Conservation (phyloP, 768 basidiomycete species). For the Russula olivacea region DNA sequence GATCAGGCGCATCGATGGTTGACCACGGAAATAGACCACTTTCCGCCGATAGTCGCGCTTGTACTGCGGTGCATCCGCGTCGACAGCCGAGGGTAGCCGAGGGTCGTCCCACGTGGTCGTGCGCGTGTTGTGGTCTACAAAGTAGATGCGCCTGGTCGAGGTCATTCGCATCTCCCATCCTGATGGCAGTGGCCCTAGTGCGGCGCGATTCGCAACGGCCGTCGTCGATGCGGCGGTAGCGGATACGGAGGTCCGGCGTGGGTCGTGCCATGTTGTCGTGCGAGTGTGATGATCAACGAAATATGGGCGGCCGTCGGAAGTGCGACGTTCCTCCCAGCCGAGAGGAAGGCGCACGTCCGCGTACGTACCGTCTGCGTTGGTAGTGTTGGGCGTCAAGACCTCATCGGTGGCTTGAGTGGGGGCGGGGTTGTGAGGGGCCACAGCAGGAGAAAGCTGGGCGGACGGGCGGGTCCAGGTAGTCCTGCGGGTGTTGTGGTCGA, state of each 20-base stretch:
- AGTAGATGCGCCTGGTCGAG: slow-evolving; percentile 78
- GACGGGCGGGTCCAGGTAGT: slow-evolving; percentile 75
- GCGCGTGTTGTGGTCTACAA: slow-evolving; percentile 86
- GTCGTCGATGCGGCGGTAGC: slow-evolving; percentile 40
- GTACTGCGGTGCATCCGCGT: slow-evolving; percentile 90
- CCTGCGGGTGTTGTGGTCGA: slow-evolving; percentile 76
- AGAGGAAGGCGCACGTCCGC: slow-evolving; percentile 70
- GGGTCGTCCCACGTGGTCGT: slow-evolving; percentile 95
- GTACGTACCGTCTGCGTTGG: slow-evolving; percentile 35
- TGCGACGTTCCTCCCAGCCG: slow-evolving; percentile 90
- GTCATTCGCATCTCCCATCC: slow-evolving; percentile 97
- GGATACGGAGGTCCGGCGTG: slow-evolving; percentile 54
- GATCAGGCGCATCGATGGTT: slow-evolving; percentile 73
- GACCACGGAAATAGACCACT: slow-evolving; percentile 87
- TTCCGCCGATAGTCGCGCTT: slow-evolving; percentile 91
- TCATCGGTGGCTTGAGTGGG: not conserved
- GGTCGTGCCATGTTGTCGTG: slow-evolving; percentile 90
- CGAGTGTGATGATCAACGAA: slow-evolving; percentile 75
- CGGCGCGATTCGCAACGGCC: slow-evolving; percentile 36
- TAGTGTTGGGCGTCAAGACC: slow-evolving; percentile 18
- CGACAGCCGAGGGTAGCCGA: slow-evolving; percentile 71
- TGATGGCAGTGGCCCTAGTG: slow-evolving; percentile 70
- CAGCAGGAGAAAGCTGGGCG: slow-evolving; percentile 24
- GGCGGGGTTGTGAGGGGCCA: slow-evolving; percentile 29
- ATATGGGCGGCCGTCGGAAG: slow-evolving; percentile 77